A percentile compares a stretch with the other conserved stretches of the same genome.
Evolutionary conservation across 495 filamentous ascomycete species (phyloP).

Genomic region (Rusavskia elegans): DNA sequence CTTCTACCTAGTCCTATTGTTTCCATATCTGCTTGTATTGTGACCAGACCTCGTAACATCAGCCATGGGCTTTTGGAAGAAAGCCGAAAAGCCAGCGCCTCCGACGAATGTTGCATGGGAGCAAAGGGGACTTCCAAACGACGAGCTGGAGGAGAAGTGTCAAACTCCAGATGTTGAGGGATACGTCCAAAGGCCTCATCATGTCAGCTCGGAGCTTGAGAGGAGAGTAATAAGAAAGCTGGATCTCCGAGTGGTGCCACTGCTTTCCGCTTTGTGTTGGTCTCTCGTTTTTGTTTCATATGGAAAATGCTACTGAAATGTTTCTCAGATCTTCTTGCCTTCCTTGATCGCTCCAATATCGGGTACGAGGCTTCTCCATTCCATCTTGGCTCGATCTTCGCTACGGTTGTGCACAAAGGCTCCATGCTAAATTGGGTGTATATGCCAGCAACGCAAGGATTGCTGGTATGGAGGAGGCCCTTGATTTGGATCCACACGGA

Average conservation of each 20-base stretch:
- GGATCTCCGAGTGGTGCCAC: conserved; percentile 33
- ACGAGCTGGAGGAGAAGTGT: conserved; percentile 2
- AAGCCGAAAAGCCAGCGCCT: conserved; percentile 1
- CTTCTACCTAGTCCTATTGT: too few relatives aligned
- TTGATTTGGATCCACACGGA: conserved; percentile 30
- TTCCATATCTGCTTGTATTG: too few relatives aligned
- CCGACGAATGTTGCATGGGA: conserved; percentile 3
- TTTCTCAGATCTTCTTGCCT: conserved; percentile 41
- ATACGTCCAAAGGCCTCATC: background rate
- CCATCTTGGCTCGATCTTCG: too few relatives aligned
- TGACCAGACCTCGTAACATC: too few relatives aligned
- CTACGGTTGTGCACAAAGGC: too few relatives aligned
- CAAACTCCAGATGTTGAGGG: background rate
- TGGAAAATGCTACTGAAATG: conserved; percentile 10
- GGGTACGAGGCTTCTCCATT: conserved; percentile 21
- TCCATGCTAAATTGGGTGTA: background rate
- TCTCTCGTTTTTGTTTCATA: conserved; percentile 3
- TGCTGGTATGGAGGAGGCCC: conserved; percentile 39
- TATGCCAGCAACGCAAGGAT: conserved; percentile 44
- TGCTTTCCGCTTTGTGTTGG: conserved; percentile 39
- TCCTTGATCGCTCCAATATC: conserved; percentile 55
- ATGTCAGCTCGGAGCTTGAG: conserved; percentile 37
- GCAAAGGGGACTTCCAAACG: background rate
- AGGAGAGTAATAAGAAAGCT: conserved; percentile 41
- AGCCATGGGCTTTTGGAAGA: conserved; percentile 7